These are phyloP conservation scores for Thelonectria rubi DNA, from an alignment of 2,329 filamentous ascomycete genomes.

Conservation along the genomic window DNA sequence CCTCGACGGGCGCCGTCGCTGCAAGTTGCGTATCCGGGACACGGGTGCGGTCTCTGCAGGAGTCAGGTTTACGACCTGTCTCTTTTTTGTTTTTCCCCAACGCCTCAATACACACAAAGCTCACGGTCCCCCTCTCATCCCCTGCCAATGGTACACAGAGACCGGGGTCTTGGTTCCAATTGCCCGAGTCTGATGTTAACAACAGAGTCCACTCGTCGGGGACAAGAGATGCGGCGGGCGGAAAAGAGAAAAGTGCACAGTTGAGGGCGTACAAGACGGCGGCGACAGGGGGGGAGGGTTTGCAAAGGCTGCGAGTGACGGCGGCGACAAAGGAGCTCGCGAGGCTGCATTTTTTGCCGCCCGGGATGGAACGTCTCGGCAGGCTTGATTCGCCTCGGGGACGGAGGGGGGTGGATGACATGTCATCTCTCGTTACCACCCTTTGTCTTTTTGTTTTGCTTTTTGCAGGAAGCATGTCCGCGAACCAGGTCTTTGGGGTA, in stretches of 20 bases:
- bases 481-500: background rate
- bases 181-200: constrained; percentile 14
- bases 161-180: constrained; percentile 13
- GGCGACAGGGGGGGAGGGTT: background rate
- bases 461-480: background rate
- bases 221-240: constrained; percentile 25
- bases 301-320: background rate
- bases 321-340: background rate
- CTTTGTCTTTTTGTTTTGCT: background rate
- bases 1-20: no score
- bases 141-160: constrained; percentile 1
- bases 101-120: background rate
- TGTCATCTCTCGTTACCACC: background rate
- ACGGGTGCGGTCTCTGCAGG: no score
- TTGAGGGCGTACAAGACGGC: background rate
- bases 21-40: no score
- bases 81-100: background rate
- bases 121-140: background rate
- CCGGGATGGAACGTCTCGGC: background rate
- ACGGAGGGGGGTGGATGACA: background rate
- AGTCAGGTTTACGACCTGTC: no score
- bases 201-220: background rate
- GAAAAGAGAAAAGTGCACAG: constrained; percentile 5
- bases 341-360: background rate
- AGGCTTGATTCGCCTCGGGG: background rate